A percentile compares a stretch with the other conserved stretches of the same genome.
Evolutionary conservation across 176 grass and related monocot genomes (phyloP).

Genomic region (Rhynchospora breviuscula): DNA sequence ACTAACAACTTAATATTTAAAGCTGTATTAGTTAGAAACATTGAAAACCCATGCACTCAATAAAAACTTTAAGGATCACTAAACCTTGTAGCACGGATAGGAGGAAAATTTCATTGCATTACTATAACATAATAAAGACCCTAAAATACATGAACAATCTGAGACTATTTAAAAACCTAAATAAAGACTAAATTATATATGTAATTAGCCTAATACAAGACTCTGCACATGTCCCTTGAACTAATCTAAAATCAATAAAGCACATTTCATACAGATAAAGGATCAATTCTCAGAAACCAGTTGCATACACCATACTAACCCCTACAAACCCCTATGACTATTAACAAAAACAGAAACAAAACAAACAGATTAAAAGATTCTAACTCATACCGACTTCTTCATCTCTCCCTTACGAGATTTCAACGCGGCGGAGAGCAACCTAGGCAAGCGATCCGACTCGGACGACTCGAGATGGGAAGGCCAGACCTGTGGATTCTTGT

Average conservation of each 20-base stretch:
- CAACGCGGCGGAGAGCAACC: slow-evolving; percentile 64
- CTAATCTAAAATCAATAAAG: background rate
- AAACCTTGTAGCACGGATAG: background rate
- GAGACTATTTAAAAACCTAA: background rate
- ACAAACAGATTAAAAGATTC: background rate
- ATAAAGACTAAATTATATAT: background rate
- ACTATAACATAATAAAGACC: background rate
- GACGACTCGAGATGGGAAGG: slow-evolving; percentile 67
- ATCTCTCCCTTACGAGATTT: slow-evolving; percentile 41
- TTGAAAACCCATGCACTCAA: background rate
- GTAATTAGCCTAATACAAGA: background rate
- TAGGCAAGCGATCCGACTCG: slow-evolving; percentile 67
- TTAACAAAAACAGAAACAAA: background rate
- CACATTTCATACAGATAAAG: background rate
- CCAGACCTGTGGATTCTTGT: slow-evolving; percentile 85
- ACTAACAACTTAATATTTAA: background rate
- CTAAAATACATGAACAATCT: background rate
- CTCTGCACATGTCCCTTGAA: background rate
- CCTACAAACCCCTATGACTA: background rate
- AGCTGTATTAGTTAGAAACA: background rate
- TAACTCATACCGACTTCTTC: slow-evolving; percentile 62
- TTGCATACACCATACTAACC: background rate
- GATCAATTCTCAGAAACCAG: background rate
- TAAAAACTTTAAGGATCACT: background rate
- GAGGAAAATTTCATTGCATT: background rate